Percentiles rank a stretch among this genome's conserved stretches.
phyloP scores from a whole-genome alignment of 108 stramenopile genomes.

The Fistulifera solaris region DNA sequence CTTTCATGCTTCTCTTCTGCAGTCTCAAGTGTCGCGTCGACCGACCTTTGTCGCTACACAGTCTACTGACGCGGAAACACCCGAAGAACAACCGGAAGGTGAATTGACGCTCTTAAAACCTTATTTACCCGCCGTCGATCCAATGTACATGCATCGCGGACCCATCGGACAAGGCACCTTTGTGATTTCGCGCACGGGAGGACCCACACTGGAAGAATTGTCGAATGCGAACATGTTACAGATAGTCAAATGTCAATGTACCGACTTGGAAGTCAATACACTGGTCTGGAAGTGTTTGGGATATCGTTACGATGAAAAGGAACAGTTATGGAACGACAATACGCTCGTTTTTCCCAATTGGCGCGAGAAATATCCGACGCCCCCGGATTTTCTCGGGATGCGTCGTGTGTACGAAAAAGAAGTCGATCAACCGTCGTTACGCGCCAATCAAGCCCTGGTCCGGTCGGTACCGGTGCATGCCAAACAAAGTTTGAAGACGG shows the following conservation, averaged over 20 bases:
- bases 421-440: conserved; percentile 65
- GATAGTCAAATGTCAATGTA: conserved; percentile 57
- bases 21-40: no score
- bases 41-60: no score
- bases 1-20: no score
- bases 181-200: conserved; percentile 50
- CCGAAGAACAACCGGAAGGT: neutral
- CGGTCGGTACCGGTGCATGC: conserved; percentile 63
- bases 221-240: conserved; percentile 68
- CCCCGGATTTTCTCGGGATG: conserved; percentile 92
- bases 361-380: conserved; percentile 77
- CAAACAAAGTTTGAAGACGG: conserved; percentile 73
- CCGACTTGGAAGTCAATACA: conserved; percentile 84
- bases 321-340: conserved; percentile 44
- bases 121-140: conserved; percentile 57
- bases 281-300: conserved; percentile 94
- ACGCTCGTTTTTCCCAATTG: conserved; percentile 83
- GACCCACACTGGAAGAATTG: conserved; percentile 60
- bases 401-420: conserved; percentile 77
- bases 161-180: conserved; percentile 60
- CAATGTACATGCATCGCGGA: conserved; percentile 36
- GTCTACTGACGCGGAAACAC: neutral
- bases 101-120: conserved; percentile 27
- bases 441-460: conserved; percentile 70
- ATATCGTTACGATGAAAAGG: conserved; percentile 53